Evolutionary conservation across 495 filamentous ascomycete genomes (phyloP).

Genomic region (Aspergillus wentii): DNA sequence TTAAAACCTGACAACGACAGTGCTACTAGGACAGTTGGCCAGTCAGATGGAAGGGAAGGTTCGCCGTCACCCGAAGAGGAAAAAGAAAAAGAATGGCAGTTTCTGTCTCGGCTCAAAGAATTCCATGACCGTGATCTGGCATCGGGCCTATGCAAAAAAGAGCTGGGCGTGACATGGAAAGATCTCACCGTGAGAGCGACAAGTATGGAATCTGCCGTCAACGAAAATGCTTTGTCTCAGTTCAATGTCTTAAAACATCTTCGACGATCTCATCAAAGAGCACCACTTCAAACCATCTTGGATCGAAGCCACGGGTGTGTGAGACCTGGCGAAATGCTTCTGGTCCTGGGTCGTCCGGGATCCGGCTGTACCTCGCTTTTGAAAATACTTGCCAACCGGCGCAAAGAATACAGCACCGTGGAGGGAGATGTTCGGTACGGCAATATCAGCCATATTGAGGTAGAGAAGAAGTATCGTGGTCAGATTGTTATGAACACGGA

Average conservation of each 20-base stretch:
- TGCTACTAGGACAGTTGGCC: too few species aligned
- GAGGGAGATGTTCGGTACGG: constrained; percentile 16
- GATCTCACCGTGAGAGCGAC: constrained; percentile 40
- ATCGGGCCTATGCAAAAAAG: constrained; percentile 39
- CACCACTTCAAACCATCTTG: constrained; percentile 32
- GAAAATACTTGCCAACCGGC: constrained; percentile 63
- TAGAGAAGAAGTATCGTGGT: constrained; percentile 54
- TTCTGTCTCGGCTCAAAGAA: constrained; percentile 42
- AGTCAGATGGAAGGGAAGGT: too few species aligned
- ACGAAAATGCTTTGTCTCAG: constrained; percentile 49
- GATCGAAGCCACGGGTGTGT: constrained; percentile 45
- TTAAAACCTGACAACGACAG: too few species aligned
- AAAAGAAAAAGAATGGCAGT: constrained; percentile 41
- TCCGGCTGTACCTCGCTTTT: constrained; percentile 45
- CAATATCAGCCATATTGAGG: constrained; percentile 34
- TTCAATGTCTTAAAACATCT: constrained; percentile 47
- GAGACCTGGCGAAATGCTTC: constrained; percentile 47
- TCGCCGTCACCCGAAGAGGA: too few species aligned
- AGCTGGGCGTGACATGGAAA: constrained; percentile 54
- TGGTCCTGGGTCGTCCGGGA: constrained; percentile 43
- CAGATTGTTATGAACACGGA: constrained; percentile 65
- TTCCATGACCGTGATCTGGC: constrained; percentile 37
- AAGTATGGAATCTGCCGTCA: constrained; percentile 39
- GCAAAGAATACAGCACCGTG: constrained; percentile 49
- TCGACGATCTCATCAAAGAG: constrained; percentile 30